Conservation (phyloP, 202 grass and related monocot species). For the Eragrostis tef region DNA sequence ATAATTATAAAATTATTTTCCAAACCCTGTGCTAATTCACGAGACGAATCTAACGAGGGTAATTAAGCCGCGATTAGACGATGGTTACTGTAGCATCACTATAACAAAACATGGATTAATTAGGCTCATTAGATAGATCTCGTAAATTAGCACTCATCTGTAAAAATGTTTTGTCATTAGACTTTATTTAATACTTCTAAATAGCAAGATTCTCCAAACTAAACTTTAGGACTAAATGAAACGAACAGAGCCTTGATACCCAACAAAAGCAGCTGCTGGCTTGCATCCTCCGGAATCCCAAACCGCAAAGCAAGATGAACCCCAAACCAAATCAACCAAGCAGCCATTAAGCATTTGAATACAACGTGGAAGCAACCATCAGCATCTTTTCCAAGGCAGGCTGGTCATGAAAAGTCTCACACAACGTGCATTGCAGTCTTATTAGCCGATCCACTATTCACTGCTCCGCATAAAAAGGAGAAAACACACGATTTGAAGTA, state of each 20-base stretch:
- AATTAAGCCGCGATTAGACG: no score
- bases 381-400: not conserved
- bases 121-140: no score
- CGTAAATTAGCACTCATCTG: no score
- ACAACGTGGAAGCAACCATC: not conserved
- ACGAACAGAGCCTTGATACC: not conserved
- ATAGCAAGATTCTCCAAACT: no score
- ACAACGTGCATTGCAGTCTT: not conserved
- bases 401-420: not conserved
- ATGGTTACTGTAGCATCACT: no score
- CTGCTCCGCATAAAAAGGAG: not conserved
- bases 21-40: no score
- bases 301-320: constrained; percentile 9
- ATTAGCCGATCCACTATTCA: not conserved
- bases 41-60: no score
- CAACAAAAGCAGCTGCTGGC: not conserved
- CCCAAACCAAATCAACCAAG: constrained; percentile 11
- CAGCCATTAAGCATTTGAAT: not conserved
- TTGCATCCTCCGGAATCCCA: constrained; percentile 3
- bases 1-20: no score
- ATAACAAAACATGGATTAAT: no score
- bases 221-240: no score
- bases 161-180: no score
- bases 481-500: not conserved
- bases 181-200: no score